Conservation (phyloP, 257 asterid genomes). For the Solanum lignicaule region DNA sequence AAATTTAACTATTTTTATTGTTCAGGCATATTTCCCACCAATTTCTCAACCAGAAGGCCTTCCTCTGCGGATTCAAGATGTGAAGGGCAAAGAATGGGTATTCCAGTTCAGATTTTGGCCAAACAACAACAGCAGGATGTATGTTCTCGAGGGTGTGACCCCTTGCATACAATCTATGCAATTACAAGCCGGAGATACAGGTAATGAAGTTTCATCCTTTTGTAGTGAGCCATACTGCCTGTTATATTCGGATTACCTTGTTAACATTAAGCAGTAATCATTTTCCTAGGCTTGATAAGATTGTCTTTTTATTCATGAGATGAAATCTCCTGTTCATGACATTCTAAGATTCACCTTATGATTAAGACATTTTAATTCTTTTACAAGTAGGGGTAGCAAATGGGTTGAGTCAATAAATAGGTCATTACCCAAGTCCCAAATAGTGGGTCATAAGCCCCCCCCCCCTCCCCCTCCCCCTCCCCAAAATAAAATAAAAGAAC, state of each 20-base stretch:
- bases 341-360: background rate
- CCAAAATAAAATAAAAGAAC: background rate
- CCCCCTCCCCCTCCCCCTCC: background rate
- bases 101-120: slow-evolving; percentile 99
- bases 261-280: background rate
- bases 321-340: background rate
- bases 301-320: background rate
- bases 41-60: slow-evolving; percentile 97
- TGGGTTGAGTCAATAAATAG: background rate
- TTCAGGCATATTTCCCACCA: slow-evolving; percentile 94
- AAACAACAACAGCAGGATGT: slow-evolving; percentile 92
- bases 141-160: slow-evolving; percentile 92
- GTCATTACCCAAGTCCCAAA: background rate
- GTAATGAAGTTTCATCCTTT: slow-evolving; percentile 19
- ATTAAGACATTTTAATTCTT: background rate
- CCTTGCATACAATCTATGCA: slow-evolving; percentile 99
- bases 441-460: background rate
- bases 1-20: background rate
- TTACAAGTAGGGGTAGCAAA: background rate
- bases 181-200: slow-evolving; percentile 96
- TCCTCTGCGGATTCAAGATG: slow-evolving; percentile 95
- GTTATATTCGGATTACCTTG: background rate
- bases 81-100: slow-evolving; percentile 95
- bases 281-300: background rate
- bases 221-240: background rate